These are phyloP conservation scores for Thinopyrum obtusiflorum DNA, from an alignment of 202 grass and related monocot genomes.

Conservation along the genomic window DNA sequence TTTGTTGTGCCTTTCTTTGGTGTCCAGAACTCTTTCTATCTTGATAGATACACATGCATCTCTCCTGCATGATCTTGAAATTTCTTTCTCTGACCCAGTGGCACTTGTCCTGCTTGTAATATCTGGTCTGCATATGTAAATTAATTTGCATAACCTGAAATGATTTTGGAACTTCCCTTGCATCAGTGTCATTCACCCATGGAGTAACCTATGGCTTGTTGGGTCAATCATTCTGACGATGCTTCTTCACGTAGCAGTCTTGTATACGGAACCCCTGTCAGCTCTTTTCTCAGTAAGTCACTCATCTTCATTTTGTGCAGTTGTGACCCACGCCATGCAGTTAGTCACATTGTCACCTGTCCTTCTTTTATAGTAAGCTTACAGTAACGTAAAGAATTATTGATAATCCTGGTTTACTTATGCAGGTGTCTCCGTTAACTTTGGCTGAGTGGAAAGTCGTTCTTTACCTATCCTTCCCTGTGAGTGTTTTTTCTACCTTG, in stretches of 20 bases:
- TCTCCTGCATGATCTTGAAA: not conserved
- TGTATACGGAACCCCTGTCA: conserved; percentile 83
- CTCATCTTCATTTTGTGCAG: not conserved
- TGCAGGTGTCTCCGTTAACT: conserved; percentile 92
- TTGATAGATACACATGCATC: not conserved
- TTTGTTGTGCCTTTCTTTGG: no score
- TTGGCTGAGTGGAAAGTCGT: conserved; percentile 91
- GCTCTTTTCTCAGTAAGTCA: conserved; percentile 90
- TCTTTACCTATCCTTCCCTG: conserved; percentile 93
- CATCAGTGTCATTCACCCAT: conserved; percentile 80
- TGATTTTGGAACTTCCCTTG: conserved; percentile 13
- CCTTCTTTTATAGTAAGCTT: conserved; percentile 22
- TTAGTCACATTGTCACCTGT: conserved; percentile 6
- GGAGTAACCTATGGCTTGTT: conserved; percentile 97
- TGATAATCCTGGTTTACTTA: conserved; percentile 4
- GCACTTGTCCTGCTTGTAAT: not conserved
- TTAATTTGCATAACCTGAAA: not conserved
- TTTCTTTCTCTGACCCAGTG: not conserved
- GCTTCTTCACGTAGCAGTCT: conserved; percentile 78
- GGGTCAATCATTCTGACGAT: conserved; percentile 91
- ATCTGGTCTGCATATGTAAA: conserved; percentile 3
- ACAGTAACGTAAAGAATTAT: not conserved
- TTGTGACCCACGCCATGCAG: not conserved
- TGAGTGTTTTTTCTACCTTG: conserved; percentile 57
- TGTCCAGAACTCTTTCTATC: no score